Conservation (phyloP, 768 basidiomycete species). For the Mycena indigotica region DNA sequence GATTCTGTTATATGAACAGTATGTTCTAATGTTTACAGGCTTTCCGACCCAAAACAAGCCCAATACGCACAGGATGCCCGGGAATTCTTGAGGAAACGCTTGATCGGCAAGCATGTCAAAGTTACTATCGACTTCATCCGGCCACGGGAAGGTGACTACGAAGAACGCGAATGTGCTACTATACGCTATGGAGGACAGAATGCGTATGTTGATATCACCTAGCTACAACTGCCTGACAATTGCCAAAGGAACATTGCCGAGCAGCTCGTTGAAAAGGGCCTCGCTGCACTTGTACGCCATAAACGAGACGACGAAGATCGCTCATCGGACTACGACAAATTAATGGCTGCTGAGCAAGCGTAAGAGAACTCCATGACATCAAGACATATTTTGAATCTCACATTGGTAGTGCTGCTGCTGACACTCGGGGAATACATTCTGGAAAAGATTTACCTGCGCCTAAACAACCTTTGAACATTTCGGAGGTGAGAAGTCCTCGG, state of each 20-base stretch:
- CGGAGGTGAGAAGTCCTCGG: slow-evolving; percentile 62
- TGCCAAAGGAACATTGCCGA: slow-evolving; percentile 85
- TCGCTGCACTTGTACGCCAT: slow-evolving; percentile 88
- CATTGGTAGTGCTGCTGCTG: slow-evolving; percentile 66
- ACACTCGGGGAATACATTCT: slow-evolving; percentile 84
- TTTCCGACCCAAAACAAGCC: slow-evolving; percentile 83
- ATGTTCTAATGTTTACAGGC: slow-evolving; percentile 42
- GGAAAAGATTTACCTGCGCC: slow-evolving; percentile 84
- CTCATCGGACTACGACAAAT: slow-evolving; percentile 93
- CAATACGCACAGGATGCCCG: slow-evolving; percentile 90
- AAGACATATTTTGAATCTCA: slow-evolving; percentile 10
- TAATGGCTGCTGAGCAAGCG: slow-evolving; percentile 93
- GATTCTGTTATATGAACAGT: not conserved
- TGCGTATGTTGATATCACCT: slow-evolving; percentile 50
- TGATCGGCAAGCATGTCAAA: slow-evolving; percentile 88
- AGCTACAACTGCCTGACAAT: slow-evolving; percentile 8
- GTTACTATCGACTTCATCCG: slow-evolving; percentile 88
- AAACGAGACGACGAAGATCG: slow-evolving; percentile 94
- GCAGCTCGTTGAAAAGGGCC: slow-evolving; percentile 89
- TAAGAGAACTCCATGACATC: slow-evolving; percentile 40
- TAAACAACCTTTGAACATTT: slow-evolving; percentile 85
- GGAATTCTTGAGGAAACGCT: slow-evolving; percentile 88
- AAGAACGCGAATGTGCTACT: slow-evolving; percentile 91
- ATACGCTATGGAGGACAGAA: slow-evolving; percentile 82
- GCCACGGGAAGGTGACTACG: slow-evolving; percentile 89